Evolutionary conservation across 805 yeast genomes (phyloP).

Genomic region (Metschnikowia lunata): DNA sequence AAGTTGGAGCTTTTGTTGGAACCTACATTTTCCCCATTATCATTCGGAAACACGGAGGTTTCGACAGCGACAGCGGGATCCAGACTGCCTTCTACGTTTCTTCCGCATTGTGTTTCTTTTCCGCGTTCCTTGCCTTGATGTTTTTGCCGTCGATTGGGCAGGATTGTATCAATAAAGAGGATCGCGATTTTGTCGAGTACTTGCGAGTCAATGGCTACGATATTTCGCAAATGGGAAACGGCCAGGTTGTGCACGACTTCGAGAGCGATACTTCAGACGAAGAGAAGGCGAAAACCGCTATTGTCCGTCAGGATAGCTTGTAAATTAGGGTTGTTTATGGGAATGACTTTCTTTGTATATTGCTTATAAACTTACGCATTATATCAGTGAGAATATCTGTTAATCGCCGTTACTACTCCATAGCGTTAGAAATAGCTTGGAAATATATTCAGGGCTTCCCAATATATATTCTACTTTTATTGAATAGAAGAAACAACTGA

Average conservation of each 20-base stretch:
- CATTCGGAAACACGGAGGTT: constrained; percentile 51
- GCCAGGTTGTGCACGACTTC: constrained; percentile 10
- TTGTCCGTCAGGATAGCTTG: constrained; percentile 3
- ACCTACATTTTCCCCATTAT: constrained; percentile 84
- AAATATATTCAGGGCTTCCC: no score
- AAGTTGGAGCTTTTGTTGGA: constrained; percentile 90
- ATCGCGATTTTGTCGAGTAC: constrained; percentile 62
- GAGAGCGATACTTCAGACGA: constrained; percentile 12
- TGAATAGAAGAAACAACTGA: no score
- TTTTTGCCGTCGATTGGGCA: constrained; percentile 80
- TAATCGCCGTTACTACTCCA: no score
- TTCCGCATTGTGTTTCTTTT: constrained; percentile 67
- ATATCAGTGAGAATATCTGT: no score
- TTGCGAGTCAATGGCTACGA: constrained; percentile 69
- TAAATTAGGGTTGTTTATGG: neutral
- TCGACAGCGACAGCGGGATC: constrained; percentile 48
- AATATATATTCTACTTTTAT: no score
- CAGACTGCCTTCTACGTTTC: constrained; percentile 81
- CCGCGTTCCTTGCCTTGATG: constrained; percentile 66
- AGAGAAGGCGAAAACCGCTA: constrained; percentile 8
- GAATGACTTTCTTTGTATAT: no score
- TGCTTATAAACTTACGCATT: neutral
- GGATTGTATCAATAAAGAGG: constrained; percentile 76
- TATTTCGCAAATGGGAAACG: constrained; percentile 50
- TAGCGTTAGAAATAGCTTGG: no score